Conservation (phyloP, 2,329 filamentous ascomycete species). For the Camillea tinctor region DNA sequence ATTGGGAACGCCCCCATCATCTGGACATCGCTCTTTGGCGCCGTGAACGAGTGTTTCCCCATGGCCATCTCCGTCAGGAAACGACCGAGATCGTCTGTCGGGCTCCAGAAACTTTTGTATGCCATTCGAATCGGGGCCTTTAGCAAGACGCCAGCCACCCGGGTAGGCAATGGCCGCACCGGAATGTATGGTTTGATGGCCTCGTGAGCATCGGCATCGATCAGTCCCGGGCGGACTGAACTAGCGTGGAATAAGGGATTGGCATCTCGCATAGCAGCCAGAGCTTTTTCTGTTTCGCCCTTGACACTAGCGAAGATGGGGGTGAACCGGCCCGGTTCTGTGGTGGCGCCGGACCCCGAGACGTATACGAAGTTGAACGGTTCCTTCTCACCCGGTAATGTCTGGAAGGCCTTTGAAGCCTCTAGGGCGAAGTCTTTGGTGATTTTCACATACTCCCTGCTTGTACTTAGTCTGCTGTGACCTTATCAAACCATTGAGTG, state of each 20-base stretch:
- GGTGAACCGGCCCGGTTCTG: conserved; percentile 54
- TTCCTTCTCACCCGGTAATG: conserved; percentile 40
- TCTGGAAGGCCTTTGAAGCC: conserved; percentile 17
- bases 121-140: conserved; percentile 23
- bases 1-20: conserved; percentile 31
- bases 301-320: conserved; percentile 63
- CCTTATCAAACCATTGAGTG: neutral
- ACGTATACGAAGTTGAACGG: conserved; percentile 71
- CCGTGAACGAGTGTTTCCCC: conserved; percentile 34
- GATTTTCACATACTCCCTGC: conserved; percentile 63
- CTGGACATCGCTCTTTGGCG: conserved; percentile 23
- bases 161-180: conserved; percentile 18
- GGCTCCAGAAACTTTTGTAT: conserved; percentile 32
- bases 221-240: conserved; percentile 56
- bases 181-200: conserved; percentile 45
- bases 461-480: neutral
- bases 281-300: conserved; percentile 60
- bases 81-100: conserved; percentile 43
- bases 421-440: conserved; percentile 59
- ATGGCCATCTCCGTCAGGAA: conserved; percentile 47
- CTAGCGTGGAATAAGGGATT: conserved; percentile 51
- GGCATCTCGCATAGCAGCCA: conserved; percentile 51
- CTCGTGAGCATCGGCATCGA: conserved; percentile 50
- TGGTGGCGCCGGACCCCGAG: conserved; percentile 62
- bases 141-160: conserved; percentile 18